These are phyloP conservation scores for Albifimbria verrucaria DNA, from an alignment of 2,329 filamentous ascomycete species.

Conservation along the genomic window DNA sequence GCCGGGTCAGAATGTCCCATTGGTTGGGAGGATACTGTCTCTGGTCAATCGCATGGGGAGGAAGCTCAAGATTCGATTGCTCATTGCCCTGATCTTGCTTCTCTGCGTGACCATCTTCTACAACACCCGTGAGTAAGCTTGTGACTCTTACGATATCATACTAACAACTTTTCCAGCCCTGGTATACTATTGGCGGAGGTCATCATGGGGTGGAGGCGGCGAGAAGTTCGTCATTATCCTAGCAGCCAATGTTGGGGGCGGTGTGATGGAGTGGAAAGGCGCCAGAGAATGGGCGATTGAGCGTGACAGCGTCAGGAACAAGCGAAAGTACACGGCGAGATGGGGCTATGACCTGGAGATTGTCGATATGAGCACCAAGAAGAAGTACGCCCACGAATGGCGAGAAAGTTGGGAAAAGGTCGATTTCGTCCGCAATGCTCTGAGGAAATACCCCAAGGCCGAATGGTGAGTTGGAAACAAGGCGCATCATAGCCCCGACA, in stretches of 20 bases:
- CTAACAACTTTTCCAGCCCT: constrained; percentile 36
- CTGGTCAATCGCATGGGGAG: constrained; percentile 54
- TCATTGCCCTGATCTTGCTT: constrained; percentile 58
- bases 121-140: constrained; percentile 62
- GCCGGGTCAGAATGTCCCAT: constrained; percentile 38
- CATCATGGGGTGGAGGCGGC: constrained; percentile 73
- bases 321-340: constrained; percentile 77
- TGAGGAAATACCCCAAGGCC: constrained; percentile 91
- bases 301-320: constrained; percentile 92
- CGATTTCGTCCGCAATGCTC: constrained; percentile 81
- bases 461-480: constrained; percentile 71
- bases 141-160: background rate
- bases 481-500: background rate
- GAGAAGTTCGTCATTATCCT: constrained; percentile 92
- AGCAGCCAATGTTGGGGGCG: constrained; percentile 89
- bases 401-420: constrained; percentile 99
- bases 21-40: constrained; percentile 44
- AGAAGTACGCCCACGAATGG: constrained; percentile 98
- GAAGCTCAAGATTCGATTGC: constrained; percentile 61
- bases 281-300: constrained; percentile 98
- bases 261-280: constrained; percentile 99
- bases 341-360: constrained; percentile 98
- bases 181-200: constrained; percentile 65
- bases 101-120: constrained; percentile 65
- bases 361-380: constrained; percentile 98